Base-by-base conservation (phyloP, 768 basidiomycete species). In the Suillus cothurnatus region DNA sequence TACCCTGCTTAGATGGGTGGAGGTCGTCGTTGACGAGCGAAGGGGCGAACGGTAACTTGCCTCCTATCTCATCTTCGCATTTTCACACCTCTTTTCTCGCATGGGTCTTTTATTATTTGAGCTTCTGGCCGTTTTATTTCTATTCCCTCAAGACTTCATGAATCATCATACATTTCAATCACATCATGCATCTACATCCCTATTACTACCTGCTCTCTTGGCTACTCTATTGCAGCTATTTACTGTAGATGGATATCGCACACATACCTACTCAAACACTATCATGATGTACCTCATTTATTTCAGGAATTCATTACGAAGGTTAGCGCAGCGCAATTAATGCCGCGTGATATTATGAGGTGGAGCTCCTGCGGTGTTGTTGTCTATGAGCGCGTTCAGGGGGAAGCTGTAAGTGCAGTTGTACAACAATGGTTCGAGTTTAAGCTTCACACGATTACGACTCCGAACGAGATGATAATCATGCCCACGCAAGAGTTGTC, bases 1-100 rank as follows among this genome's bases (percentile, higher is more conserved):
- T 26, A 82, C 86, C 0, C 76, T 94, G 14, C 56, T 85, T 49
- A 78, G 81, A 41, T 96, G 94, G 94, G 81, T 88, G 63, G 79
- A 81, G 28, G 86, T 83, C 34, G 88, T 89, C 8, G 84, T 93
- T 4, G 84, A 86, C 43, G 94, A 97, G 78, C 78, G 75, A 77
- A 86, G 86, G 75, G 78, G 73, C 56, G 82, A 76, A 63, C 71
- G 69, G 66, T 74, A 38, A 60, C 23, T 57, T 26, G 4, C 15
- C 17, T 19, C 32, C 14, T 38, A 4, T 58, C 8, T 9, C 1
- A 31, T 21, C 52, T 15, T 23, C 34, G 21, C 34, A 15, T 23
- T 56, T 38, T 19, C 9, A 12, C 11, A 11, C 26, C 3, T 19
- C 17, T 38, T 58, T 58, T 26, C 26, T 58, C 23, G 36, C 9